Evolutionary conservation across 768 basidiomycete species (phyloP).

Genomic region (Leccinum subgranulosum): DNA sequence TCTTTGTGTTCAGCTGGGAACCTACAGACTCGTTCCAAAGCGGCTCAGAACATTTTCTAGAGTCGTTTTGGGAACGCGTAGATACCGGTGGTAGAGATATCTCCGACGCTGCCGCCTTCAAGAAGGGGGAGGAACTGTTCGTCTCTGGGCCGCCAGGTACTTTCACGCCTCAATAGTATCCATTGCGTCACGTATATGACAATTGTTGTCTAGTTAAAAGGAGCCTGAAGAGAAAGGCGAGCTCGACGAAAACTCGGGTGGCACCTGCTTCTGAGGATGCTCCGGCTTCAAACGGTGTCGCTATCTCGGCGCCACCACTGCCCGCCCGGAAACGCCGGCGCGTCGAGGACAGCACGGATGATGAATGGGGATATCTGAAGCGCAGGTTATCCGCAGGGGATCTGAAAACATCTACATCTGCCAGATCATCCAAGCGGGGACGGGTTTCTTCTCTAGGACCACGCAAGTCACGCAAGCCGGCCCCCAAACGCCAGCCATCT

Average conservation of each 20-base stretch:
- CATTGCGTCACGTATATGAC: slow-evolving; percentile 1
- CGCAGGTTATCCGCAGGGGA: slow-evolving; percentile 8
- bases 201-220: slow-evolving; percentile 14
- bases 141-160: slow-evolving; percentile 61
- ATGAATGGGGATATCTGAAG: slow-evolving; percentile 6
- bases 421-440: slow-evolving; percentile 16
- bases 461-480: slow-evolving; percentile 17
- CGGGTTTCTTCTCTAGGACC: slow-evolving; percentile 31
- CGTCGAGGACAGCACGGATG: slow-evolving; percentile 2
- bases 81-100: slow-evolving; percentile 42
- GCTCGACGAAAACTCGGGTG: slow-evolving; percentile 4
- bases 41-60: slow-evolving; percentile 51
- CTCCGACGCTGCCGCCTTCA: slow-evolving; percentile 47
- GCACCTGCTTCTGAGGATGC: slow-evolving; percentile 7
- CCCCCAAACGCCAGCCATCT: slow-evolving; percentile 20
- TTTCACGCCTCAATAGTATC: neutral
- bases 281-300: slow-evolving; percentile 5
- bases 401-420: slow-evolving; percentile 10
- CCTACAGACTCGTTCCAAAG: slow-evolving; percentile 55
- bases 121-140: slow-evolving; percentile 50
- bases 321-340: slow-evolving; percentile 27
- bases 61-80: slow-evolving; percentile 37
- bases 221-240: slow-evolving; percentile 16
- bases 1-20: slow-evolving; percentile 56
- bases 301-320: slow-evolving; percentile 19